Evolutionary conservation across 257 asterid species (phyloP).

Genomic region (Solanum acaule): DNA sequence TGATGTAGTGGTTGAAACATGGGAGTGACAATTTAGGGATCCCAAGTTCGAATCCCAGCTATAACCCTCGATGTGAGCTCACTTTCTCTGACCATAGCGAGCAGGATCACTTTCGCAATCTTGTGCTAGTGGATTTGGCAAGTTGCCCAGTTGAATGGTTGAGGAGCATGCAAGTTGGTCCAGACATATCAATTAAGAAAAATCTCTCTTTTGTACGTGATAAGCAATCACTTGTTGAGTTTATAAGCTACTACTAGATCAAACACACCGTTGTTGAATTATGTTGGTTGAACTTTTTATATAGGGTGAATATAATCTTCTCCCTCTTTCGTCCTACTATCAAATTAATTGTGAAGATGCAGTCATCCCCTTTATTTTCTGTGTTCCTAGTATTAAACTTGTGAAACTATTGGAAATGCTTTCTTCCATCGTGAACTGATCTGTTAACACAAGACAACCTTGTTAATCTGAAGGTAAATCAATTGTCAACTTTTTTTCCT

Average conservation of each 20-base stretch:
- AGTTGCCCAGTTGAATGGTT: neutral
- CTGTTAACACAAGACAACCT: neutral
- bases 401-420: neutral
- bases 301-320: neutral
- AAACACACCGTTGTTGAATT: neutral
- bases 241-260: neutral
- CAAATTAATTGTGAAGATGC: neutral
- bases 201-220: neutral
- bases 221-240: neutral
- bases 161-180: neutral
- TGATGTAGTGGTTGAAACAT: neutral
- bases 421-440: neutral
- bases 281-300: neutral
- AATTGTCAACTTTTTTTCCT: neutral
- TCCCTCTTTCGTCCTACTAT: neutral
- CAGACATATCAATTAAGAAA: neutral
- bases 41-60: neutral
- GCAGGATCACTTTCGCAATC: neutral
- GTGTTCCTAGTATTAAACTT: neutral
- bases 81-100: neutral
- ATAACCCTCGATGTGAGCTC: neutral
- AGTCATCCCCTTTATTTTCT: neutral
- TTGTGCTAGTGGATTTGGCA: neutral
- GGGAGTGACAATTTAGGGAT: neutral
- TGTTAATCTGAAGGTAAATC: neutral